Evolutionary conservation across 495 filamentous ascomycete genomes (phyloP).

Genomic region (Tuber calosporum): DNA sequence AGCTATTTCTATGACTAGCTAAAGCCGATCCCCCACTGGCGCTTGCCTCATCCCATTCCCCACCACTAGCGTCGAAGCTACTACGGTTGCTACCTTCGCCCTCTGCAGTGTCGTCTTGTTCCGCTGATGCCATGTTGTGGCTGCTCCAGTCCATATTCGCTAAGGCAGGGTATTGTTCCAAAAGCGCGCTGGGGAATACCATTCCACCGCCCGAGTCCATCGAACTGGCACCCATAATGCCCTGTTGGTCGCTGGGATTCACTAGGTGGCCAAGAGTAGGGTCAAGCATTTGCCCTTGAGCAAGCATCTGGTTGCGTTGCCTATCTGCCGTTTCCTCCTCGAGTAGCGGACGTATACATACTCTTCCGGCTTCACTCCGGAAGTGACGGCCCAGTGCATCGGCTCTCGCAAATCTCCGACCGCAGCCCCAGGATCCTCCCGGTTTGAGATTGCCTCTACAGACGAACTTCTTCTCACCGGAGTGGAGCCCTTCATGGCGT

Average conservation of each 20-base stretch:
- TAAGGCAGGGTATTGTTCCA: constrained; percentile 86
- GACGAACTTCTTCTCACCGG: constrained; percentile 94
- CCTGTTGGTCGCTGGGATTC: constrained; percentile 14
- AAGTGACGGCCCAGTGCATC: constrained; percentile 97
- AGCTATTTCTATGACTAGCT: constrained; percentile 39
- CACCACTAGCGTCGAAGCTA: constrained; percentile 84
- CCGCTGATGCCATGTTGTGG: constrained; percentile 40
- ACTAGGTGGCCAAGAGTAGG: constrained; percentile 46
- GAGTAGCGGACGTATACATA: constrained; percentile 90
- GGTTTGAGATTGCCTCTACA: constrained; percentile 81
- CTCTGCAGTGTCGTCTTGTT: constrained; percentile 48
- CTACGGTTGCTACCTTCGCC: constrained; percentile 53
- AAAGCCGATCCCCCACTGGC: constrained; percentile 34
- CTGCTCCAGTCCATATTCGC: constrained; percentile 76
- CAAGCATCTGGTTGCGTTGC: constrained; percentile 49
- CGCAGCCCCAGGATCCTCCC: constrained; percentile 84
- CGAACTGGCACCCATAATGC: constrained; percentile 43
- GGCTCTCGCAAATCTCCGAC: constrained; percentile 84
- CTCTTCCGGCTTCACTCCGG: constrained; percentile 85
- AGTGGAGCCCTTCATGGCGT: constrained; percentile 82
- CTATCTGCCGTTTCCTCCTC: constrained; percentile 82
- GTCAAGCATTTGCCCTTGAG: constrained; percentile 53
- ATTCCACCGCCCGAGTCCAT: constrained; percentile 55
- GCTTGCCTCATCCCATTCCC: constrained; percentile 44
- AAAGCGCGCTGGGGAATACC: constrained; percentile 73